Evolutionary conservation across 2,329 filamentous ascomycete species (phyloP), one percentile per base, ranked within the genome.

Genomic region (Fusarium redolens): DNA sequence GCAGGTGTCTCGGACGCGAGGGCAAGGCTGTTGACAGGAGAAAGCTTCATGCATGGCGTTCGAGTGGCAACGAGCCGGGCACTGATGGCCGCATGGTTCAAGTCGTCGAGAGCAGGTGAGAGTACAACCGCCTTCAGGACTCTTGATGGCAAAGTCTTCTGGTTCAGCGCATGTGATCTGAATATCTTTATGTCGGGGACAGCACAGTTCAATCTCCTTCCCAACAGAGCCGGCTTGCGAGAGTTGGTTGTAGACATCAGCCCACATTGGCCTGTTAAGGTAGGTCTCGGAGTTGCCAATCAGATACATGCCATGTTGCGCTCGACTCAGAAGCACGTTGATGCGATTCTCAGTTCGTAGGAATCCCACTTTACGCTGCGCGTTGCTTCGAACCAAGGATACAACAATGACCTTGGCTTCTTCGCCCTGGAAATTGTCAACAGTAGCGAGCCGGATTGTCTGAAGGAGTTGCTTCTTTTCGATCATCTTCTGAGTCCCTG

Each of bases 361-460:
- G 66, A 95, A 95, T 0, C 92, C 93, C 22, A 87, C 86, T 10
- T 86, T 87, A 13, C 81, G 82, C 12, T 86, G 74, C 0, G 79
- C 68, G 72, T 95, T 95, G 80, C 92, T 93, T 44, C 93, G 87
- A 0, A 94, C 92, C 0, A 95, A 82, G 0, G 91, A 93, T 0
- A 95, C 83, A 5, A 95, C 83, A 1, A 95, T 84, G 13, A 95
- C 83, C 57, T 93, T 91, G 4, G 90, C 90, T 75, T 95, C 92
- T 76, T 95, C 92, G 1, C 92, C 93, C 74, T 95, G 92, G 61
- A 93, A 95, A 71, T 94, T 95, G 78, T 93, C 91, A 0, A 94
- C 87, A 0, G 91, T 94, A 0, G 91, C 90, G 0, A 92, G 79
- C 8, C 88, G 82, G 5, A 92, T 78, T 3, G 82, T 83, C 30